Evolutionary conservation across 2,329 filamentous ascomycete species (phyloP).

Genomic region (Botryosphaeria dothidea): DNA sequence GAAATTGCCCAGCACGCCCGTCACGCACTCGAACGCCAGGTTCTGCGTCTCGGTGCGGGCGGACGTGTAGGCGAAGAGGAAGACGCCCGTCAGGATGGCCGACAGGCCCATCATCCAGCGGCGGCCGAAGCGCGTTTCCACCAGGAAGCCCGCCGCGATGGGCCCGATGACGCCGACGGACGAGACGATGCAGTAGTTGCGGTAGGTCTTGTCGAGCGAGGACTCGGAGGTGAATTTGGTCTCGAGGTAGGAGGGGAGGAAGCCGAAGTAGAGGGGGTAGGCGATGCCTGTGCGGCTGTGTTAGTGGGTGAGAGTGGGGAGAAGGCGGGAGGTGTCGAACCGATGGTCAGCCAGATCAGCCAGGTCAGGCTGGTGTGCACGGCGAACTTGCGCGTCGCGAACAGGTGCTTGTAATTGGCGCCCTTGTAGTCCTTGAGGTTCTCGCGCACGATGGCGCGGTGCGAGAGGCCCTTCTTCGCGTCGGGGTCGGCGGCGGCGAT

Average conservation of each 20-base stretch:
- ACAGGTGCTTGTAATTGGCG: constrained; percentile 31
- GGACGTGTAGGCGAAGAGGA: constrained; percentile 49
- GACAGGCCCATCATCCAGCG: constrained; percentile 49
- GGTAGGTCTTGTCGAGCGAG: constrained; percentile 17
- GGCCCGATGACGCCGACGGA: constrained; percentile 44
- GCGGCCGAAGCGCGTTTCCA: constrained; percentile 45
- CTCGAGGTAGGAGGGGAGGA: constrained; percentile 49
- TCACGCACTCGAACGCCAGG: constrained; percentile 41
- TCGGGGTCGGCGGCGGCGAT: background rate
- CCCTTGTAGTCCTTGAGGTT: constrained; percentile 31
- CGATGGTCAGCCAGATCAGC: constrained; percentile 48
- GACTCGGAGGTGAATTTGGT: constrained; percentile 32
- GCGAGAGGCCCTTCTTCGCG: constrained; percentile 23
- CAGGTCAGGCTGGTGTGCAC: constrained; percentile 41
- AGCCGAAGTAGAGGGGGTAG: constrained; percentile 51
- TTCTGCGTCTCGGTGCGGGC: constrained; percentile 40
- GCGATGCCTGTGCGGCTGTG: constrained; percentile 44
- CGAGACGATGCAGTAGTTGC: constrained; percentile 24
- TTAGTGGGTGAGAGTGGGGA: too few species aligned
- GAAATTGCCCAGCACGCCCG: constrained; percentile 48
- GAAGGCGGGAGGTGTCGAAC: background rate
- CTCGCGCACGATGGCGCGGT: constrained; percentile 30
- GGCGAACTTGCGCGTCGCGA: constrained; percentile 28
- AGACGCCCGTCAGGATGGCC: constrained; percentile 47
- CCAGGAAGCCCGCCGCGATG: constrained; percentile 43